Evolutionary conservation across 2,329 filamentous ascomycete species (phyloP).

Genomic region (Arthrobotrys entomopaga): DNA sequence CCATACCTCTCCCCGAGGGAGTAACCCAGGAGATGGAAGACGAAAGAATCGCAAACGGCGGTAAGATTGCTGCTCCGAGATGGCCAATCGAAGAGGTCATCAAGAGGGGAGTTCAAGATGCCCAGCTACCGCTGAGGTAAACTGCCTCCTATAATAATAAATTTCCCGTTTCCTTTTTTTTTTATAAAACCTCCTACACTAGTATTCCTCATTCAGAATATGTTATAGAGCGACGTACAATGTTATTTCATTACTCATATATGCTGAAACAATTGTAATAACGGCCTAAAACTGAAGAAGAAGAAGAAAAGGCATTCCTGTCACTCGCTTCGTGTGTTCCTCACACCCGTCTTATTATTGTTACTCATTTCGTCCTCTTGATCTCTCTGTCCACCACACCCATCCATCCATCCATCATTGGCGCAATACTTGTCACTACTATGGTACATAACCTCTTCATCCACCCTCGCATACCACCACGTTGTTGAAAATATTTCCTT

Average conservation of each 20-base stretch:
- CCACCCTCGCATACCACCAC: neutral
- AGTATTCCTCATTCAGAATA: slow-evolving; percentile 9
- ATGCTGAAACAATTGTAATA: slow-evolving; percentile 41
- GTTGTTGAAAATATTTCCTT: neutral
- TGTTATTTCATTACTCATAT: slow-evolving; percentile 25
- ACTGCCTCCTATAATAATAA: slow-evolving; percentile 6
- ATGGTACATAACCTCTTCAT: slow-evolving; percentile 13
- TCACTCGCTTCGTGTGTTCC: slow-evolving; percentile 35
- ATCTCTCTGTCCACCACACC: neutral
- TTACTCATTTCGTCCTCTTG: neutral
- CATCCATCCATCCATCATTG: slow-evolving; percentile 6
- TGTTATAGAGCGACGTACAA: slow-evolving; percentile 5
- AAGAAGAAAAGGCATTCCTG: slow-evolving; percentile 6
- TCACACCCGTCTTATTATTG: slow-evolving; percentile 4
- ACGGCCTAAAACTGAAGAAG: slow-evolving; percentile 7
- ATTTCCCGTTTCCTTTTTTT: neutral
- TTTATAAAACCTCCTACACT: neutral
- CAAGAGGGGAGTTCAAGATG: slow-evolving; percentile 76
- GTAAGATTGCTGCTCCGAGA: slow-evolving; percentile 73
- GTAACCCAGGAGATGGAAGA: slow-evolving; percentile 77
- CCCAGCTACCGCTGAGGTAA: slow-evolving; percentile 76
- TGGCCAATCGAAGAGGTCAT: slow-evolving; percentile 83
- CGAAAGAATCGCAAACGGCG: slow-evolving; percentile 69
- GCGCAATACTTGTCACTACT: slow-evolving; percentile 16
- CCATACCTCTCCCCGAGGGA: slow-evolving; percentile 77